Evolutionary conservation across 139 green algal genomes (phyloP), one percentile per base, ranked within the genome.

Genomic region (Micractinium sp.): DNA sequence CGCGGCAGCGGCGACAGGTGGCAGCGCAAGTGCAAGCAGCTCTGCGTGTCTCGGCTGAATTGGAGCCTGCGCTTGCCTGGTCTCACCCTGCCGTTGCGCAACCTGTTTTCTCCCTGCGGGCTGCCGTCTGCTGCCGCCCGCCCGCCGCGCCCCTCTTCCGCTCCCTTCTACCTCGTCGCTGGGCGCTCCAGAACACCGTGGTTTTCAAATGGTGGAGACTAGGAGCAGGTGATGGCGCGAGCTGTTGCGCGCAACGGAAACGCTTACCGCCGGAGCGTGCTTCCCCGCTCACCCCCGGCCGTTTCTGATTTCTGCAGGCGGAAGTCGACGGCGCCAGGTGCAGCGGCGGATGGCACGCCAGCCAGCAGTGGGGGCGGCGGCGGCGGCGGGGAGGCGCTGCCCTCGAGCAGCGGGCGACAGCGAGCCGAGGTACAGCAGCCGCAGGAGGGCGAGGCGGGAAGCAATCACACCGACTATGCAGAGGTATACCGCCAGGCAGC

Each of bases 121-220:
- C 47, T 56, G 47, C 47, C 47, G 5, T 5, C 9, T 56, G 47
- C 47, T 9, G 47, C 47, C 47, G 47, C 47, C 47, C 47, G 47
- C 47, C 47, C n/a, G n/a, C n/a, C n/a, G n/a, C n/a, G 47, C 47
- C 7, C 25, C 25, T 19, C 3, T 19, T 73, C 66, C 66, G 25
- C 23, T 27, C 66, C 66, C 66, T 2, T 73, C 23, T 19, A 19
- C 25, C 22, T 19, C 14, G 25, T n/a, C 25, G 66, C 66, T 73
- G 66, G 25, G n/a, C n/a, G n/a, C n/a, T n/a, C n/a, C n/a, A n/a
- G 66, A 27, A 27, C 9, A 29, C 66, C 66, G 66, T 73, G 66
- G 3, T 73, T 29, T 73, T 73, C 35, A 25, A 23, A 87, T 87
- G 83, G 83, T 87, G 63, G 66, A 87, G 67, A 87, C 83, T 12